Evolutionary conservation across 192 early-diverging fungal genomes (phyloP).

Genomic region (Entophlyctis helioformis): DNA sequence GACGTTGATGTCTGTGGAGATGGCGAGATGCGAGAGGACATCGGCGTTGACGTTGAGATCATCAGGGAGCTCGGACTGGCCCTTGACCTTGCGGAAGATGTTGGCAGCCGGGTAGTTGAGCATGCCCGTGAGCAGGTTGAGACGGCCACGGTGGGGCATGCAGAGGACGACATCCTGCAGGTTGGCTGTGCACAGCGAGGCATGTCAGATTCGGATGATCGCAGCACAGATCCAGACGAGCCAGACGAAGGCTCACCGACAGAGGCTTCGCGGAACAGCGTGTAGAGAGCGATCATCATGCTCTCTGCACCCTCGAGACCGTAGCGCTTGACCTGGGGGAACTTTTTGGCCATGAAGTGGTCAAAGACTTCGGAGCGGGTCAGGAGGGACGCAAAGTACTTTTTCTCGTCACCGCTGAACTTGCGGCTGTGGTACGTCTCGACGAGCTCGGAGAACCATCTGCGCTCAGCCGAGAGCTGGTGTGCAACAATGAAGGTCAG

Average conservation of each 20-base stretch:
- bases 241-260: slow-evolving; percentile 22
- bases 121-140: slow-evolving; percentile 85
- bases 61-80: slow-evolving; percentile 79
- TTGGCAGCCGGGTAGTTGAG: slow-evolving; percentile 67
- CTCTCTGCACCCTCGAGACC: slow-evolving; percentile 93
- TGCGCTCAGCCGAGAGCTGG: too few relatives aligned
- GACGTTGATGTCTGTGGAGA: slow-evolving; percentile 64
- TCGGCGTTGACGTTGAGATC: slow-evolving; percentile 73
- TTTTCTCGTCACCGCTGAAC: slow-evolving; percentile 44
- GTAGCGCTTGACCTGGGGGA: slow-evolving; percentile 92
- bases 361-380: slow-evolving; percentile 61
- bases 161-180: slow-evolving; percentile 77
- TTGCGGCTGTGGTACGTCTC: slow-evolving; percentile 59
- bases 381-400: neutral
- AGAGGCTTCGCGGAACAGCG: slow-evolving; percentile 64
- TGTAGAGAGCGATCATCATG: slow-evolving; percentile 82
- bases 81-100: slow-evolving; percentile 91
- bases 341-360: slow-evolving; percentile 96
- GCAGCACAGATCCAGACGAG: neutral
- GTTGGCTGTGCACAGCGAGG: slow-evolving; percentile 36
- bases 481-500: too few relatives aligned
- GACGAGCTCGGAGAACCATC: slow-evolving; percentile 81
- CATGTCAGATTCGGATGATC: too few relatives aligned
- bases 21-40: slow-evolving; percentile 80
- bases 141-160: slow-evolving; percentile 94